Percentiles rank a stretch among this genome's conserved stretches.
Evolutionary conservation across 2,329 filamentous ascomycete species (phyloP).

Genomic region (Aspergillus floridensis): DNA sequence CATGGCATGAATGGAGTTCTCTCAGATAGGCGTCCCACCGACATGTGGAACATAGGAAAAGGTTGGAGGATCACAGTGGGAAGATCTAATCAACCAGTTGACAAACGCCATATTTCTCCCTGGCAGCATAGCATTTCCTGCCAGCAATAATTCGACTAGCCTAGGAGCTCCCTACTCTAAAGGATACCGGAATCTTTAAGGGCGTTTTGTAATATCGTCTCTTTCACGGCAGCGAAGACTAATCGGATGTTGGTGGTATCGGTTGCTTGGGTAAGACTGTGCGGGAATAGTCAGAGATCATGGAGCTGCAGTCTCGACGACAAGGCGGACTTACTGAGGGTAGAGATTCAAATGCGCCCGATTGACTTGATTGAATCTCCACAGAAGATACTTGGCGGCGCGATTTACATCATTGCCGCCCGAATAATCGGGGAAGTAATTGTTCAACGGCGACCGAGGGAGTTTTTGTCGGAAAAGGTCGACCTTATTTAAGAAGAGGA

Average conservation of each 20-base stretch:
- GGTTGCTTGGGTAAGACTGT: constrained; percentile 92
- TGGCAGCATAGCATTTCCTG: neutral
- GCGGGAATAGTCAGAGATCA: constrained; percentile 23
- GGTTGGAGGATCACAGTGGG: neutral
- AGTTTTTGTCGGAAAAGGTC: constrained; percentile 97
- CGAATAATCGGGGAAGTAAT: constrained; percentile 97
- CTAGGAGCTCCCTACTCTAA: constrained; percentile 33
- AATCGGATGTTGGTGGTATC: constrained; percentile 98
- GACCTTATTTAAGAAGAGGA: constrained; percentile 97
- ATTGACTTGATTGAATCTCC: constrained; percentile 99
- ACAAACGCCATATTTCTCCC: neutral
- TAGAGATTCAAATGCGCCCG: constrained; percentile 93
- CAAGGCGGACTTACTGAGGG: constrained; percentile 72
- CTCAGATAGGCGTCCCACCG: no score
- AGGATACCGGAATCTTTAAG: constrained; percentile 97
- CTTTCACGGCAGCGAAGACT: constrained; percentile 96
- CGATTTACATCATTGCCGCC: constrained; percentile 97
- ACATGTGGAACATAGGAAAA: neutral
- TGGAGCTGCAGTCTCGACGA: neutral
- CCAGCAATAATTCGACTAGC: neutral
- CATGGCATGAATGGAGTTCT: no score
- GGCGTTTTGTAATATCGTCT: constrained; percentile 97
- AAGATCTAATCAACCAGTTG: neutral
- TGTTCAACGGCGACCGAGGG: constrained; percentile 79
- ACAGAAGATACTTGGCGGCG: constrained; percentile 94